Conservation (phyloP, 192 early-diverging fungal genomes). For the Rhizoclosmatium globosum region DNA sequence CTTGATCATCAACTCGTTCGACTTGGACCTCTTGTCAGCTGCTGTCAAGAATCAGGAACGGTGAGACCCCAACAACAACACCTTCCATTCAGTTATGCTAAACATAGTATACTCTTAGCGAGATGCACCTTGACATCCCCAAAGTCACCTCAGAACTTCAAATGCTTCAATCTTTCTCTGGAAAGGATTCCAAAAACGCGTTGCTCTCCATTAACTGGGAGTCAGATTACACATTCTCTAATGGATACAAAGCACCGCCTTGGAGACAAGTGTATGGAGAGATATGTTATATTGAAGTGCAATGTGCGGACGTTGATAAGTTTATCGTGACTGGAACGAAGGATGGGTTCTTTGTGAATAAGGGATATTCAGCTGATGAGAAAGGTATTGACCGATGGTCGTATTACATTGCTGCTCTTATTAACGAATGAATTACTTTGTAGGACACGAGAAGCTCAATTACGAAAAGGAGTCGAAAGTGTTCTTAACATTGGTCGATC, state of each 20-base stretch:
- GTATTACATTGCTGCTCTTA: not conserved
- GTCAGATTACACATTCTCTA: conserved; percentile 67
- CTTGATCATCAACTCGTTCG: conserved; percentile 60
- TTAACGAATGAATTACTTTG: conserved; percentile 28
- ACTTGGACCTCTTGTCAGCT: conserved; percentile 57
- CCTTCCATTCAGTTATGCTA: not conserved
- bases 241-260: conserved; percentile 67
- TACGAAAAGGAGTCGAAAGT: conserved; percentile 59
- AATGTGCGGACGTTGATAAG: conserved; percentile 54
- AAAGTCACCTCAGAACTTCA: conserved; percentile 60
- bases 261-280: conserved; percentile 71
- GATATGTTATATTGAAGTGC: conserved; percentile 60
- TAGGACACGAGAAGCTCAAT: conserved; percentile 56
- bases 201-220: conserved; percentile 66
- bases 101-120: conserved; percentile 29
- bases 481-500: conserved; percentile 57
- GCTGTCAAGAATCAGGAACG: conserved; percentile 54
- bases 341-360: conserved; percentile 68
- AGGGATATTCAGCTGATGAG: conserved; percentile 61
- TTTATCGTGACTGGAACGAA: conserved; percentile 64
- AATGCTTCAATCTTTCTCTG: conserved; percentile 62
- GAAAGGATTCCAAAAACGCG: conserved; percentile 43
- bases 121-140: conserved; percentile 51
- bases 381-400: conserved; percentile 45
- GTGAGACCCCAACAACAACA: conserved; percentile 15